These are phyloP conservation scores for Citrullus mucosospermus DNA, from an alignment of 306 rosid species.

Conservation along the genomic window DNA sequence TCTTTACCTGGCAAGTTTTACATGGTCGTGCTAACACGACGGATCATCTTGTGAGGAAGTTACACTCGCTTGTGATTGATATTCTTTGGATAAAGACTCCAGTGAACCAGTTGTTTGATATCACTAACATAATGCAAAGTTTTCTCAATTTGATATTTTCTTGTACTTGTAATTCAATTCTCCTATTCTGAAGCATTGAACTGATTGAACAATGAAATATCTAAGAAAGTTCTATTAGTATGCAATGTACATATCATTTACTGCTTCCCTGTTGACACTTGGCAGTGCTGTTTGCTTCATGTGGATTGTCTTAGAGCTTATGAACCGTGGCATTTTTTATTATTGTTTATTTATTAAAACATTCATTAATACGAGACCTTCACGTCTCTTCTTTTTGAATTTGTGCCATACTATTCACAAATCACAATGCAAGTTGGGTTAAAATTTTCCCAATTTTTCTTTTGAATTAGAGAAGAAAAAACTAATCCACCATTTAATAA, in stretches of 20 bases:
- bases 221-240: neutral
- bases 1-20: too few species aligned
- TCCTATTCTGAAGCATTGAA: neutral
- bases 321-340: neutral
- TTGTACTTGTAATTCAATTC: neutral
- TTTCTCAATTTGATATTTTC: neutral
- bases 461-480: neutral
- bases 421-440: neutral
- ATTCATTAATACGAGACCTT: neutral
- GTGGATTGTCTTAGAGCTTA: neutral
- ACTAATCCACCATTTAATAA: neutral
- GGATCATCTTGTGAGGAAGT: too few species aligned
- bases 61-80: neutral
- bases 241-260: neutral
- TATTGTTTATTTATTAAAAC: neutral
- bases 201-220: neutral
- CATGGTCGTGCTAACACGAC: too few species aligned
- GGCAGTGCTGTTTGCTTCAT: neutral
- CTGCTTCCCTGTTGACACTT: neutral
- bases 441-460: neutral
- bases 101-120: neutral
- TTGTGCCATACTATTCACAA: neutral
- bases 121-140: neutral
- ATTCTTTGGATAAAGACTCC: neutral
- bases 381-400: neutral